Evolutionary conservation across 1,284 basidiomycete species (phyloP).

Genomic region (Leccinum insolens): DNA sequence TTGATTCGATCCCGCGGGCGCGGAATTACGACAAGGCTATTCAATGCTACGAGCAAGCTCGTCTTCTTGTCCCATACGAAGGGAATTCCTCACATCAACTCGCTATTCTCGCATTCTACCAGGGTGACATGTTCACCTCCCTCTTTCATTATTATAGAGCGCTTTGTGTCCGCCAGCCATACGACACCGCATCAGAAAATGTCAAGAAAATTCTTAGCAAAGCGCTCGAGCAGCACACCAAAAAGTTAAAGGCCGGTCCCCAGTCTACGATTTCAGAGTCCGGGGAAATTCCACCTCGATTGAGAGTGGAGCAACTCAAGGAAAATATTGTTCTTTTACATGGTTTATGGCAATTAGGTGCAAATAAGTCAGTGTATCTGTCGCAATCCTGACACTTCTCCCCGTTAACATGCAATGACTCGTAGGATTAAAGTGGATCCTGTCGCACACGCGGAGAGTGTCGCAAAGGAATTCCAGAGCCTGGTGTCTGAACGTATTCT

Average conservation of each 20-base stretch:
- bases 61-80: conserved; percentile 75
- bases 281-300: conserved; percentile 40
- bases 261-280: conserved; percentile 33
- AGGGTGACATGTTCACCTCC: conserved; percentile 80
- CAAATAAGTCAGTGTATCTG: conserved; percentile 55
- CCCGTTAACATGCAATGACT: conserved; percentile 3
- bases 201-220: conserved; percentile 73
- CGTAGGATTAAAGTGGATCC: conserved; percentile 24
- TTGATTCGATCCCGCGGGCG: conserved; percentile 48
- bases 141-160: conserved; percentile 92
- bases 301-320: conserved; percentile 65
- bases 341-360: conserved; percentile 66
- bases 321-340: conserved; percentile 74
- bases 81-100: conserved; percentile 95
- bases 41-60: conserved; percentile 84
- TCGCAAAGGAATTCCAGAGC: conserved; percentile 55
- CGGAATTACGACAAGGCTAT: conserved; percentile 78
- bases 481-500: conserved; percentile 72
- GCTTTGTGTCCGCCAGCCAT: conserved; percentile 84
- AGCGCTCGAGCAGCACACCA: conserved; percentile 56
- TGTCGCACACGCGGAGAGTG: conserved; percentile 38
- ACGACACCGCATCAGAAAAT: conserved; percentile 88
- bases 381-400: neutral
- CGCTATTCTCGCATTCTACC: conserved; percentile 88
- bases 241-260: conserved; percentile 44